Evolutionary conservation across 257 asterid genomes (phyloP).

Genomic region (Fraxinus cuspidata): DNA sequence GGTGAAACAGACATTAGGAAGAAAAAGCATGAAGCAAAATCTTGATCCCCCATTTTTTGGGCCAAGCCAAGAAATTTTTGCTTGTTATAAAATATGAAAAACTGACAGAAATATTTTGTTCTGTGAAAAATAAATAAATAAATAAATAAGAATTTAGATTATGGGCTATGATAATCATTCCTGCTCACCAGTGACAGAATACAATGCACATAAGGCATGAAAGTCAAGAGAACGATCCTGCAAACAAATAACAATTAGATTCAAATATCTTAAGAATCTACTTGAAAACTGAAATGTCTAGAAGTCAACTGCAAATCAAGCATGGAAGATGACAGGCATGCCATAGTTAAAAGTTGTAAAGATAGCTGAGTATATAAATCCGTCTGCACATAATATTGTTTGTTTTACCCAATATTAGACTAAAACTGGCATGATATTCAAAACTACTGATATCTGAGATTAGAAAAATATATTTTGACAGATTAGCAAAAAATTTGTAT

Average conservation of each 20-base stretch:
- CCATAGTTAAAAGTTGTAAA: slow-evolving; percentile 13
- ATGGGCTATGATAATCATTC: slow-evolving; percentile 13
- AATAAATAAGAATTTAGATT: neutral
- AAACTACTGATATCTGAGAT: neutral
- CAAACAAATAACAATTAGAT: slow-evolving; percentile 30
- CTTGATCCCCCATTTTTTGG: slow-evolving; percentile 1
- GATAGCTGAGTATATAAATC: slow-evolving; percentile 18
- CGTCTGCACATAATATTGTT: slow-evolving; percentile 4
- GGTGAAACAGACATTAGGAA: neutral
- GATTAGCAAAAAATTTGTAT: slow-evolving; percentile 2
- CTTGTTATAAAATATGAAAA: slow-evolving; percentile 8
- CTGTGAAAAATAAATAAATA: neutral
- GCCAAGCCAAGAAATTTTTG: slow-evolving; percentile 5
- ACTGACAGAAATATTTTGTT: slow-evolving; percentile 9
- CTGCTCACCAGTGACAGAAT: slow-evolving; percentile 87
- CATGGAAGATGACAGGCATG: slow-evolving; percentile 8
- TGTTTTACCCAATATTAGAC: neutral
- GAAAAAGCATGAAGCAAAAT: neutral
- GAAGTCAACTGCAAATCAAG: slow-evolving; percentile 15
- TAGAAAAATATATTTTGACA: slow-evolving; percentile 10
- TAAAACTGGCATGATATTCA: slow-evolving; percentile 5
- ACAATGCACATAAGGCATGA: slow-evolving; percentile 82
- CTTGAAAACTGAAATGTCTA: slow-evolving; percentile 5
- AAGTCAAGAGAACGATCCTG: slow-evolving; percentile 99
- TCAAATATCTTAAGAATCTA: slow-evolving; percentile 24